Evolutionary conservation across 306 rosid species (phyloP).

Genomic region (Corylus americana): DNA sequence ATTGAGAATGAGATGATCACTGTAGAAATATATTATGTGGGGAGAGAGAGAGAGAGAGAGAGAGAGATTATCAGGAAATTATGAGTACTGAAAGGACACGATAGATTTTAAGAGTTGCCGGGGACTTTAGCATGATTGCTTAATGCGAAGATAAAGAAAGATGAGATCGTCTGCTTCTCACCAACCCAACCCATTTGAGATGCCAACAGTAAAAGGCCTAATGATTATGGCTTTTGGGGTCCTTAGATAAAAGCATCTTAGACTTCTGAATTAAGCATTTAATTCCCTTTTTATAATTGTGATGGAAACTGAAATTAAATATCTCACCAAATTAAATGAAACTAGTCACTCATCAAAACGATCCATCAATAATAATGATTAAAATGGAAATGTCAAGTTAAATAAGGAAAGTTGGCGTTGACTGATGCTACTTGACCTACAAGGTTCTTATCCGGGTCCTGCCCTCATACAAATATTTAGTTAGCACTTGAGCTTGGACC

Average conservation of each 20-base stretch:
- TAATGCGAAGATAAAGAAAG: slow-evolving; percentile 42
- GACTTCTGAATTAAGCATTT: slow-evolving; percentile 39
- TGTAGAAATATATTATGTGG: not conserved
- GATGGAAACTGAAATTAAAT: slow-evolving; percentile 20
- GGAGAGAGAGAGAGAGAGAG: not conserved
- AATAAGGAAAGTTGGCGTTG: slow-evolving; percentile 31
- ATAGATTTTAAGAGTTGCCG: slow-evolving; percentile 34
- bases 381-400: slow-evolving; percentile 23
- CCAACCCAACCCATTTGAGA: slow-evolving; percentile 71
- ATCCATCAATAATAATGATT: slow-evolving; percentile 36
- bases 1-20: not conserved
- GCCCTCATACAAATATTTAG: not conserved
- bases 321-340: slow-evolving; percentile 9
- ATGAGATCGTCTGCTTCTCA: slow-evolving; percentile 61
- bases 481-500: slow-evolving; percentile 26
- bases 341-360: slow-evolving; percentile 31
- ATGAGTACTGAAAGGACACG: slow-evolving; percentile 21
- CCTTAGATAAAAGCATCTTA: slow-evolving; percentile 53
- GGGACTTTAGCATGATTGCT: slow-evolving; percentile 49
- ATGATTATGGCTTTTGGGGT: slow-evolving; percentile 46
- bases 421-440: slow-evolving; percentile 30
- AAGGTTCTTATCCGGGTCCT: too few relatives aligned
- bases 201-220: slow-evolving; percentile 45
- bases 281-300: slow-evolving; percentile 30
- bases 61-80: not conserved